Evolutionary conservation across 139 green algal species (phyloP), one percentile per base, ranked within the genome.

Genomic region (Edaphochlamys debaryana): DNA sequence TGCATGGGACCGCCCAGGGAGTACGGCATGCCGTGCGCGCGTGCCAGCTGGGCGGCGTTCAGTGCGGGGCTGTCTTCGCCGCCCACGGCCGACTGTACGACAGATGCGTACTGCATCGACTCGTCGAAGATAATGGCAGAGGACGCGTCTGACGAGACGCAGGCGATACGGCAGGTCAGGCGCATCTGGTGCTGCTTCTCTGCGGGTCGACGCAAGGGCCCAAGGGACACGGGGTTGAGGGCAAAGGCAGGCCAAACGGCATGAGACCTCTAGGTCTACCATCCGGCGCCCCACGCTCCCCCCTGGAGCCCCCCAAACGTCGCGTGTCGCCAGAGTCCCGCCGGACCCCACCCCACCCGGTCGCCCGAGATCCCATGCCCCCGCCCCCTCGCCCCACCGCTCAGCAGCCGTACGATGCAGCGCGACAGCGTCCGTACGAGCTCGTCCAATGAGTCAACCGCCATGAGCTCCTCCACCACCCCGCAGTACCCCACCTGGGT

Each of bases 81-180:
- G 9, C 37, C 73, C 40, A 58, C 38, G 7, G 29, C 56, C 17
- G 73, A 80, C 1, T 56, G 54, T 56, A 69, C 38, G 9, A 80
- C 38, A 27, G 73, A 80, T 23, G 37, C 40, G 73, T 58, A 69
- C 38, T 40, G 60, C 60, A 71, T 15, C 30, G 30, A 20, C 22
- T 83, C 77, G 45, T 83, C 77, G 34, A 83, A 83, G 36, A 83
- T 74, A 34, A 83, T 83, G 63, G 77, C 77, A 0, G 45, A 67
- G 32, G 77, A 66, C 32, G 77, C 45, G 77, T 83, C 77, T 4
- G 63, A 67, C 34, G 77, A 41, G 25, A 83, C 52, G 45, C 63
- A 83, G 22, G 77, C 42, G 63, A 83, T 60, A 64, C 77, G 77
- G 64, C 77, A 83, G 0, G 77, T 75, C 29, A 83, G 60, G 45